Conservation (phyloP, 2,329 filamentous ascomycete species). For the Aspergillus puulaauensis region DNA sequence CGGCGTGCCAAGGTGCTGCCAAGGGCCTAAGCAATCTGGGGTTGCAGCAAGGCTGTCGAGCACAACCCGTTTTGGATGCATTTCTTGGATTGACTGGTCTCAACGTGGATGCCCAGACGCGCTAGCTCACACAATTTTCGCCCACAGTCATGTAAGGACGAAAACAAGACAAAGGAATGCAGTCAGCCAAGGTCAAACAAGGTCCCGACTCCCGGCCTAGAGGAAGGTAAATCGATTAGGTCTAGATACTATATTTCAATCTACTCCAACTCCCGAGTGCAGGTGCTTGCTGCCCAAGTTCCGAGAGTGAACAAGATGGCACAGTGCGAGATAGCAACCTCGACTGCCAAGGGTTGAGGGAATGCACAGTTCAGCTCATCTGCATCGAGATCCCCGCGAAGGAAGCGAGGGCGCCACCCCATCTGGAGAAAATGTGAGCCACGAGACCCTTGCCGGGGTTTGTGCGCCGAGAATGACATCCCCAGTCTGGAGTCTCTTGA, state of each 20-base stretch:
- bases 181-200: conserved; percentile 3
- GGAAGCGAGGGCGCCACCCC: neutral
- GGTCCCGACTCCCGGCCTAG: neutral
- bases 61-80: neutral
- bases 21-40: conserved; percentile 20
- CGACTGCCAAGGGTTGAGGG: neutral
- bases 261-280: neutral
- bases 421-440: neutral
- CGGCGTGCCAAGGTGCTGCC: conserved; percentile 23
- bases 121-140: neutral
- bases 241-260: neutral
- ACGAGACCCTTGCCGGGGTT: conserved; percentile 3
- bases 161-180: conserved; percentile 2
- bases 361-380: neutral
- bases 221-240: neutral
- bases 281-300: neutral
- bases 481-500: neutral
- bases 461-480: neutral
- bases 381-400: neutral
- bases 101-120: conserved; percentile 5
- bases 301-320: neutral
- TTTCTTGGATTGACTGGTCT: neutral
- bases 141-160: neutral
- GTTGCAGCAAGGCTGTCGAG: conserved; percentile 3
- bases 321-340: neutral